Evolutionary conservation across 768 basidiomycete genomes (phyloP).

Genomic region (Xanthoconium purpureum): DNA sequence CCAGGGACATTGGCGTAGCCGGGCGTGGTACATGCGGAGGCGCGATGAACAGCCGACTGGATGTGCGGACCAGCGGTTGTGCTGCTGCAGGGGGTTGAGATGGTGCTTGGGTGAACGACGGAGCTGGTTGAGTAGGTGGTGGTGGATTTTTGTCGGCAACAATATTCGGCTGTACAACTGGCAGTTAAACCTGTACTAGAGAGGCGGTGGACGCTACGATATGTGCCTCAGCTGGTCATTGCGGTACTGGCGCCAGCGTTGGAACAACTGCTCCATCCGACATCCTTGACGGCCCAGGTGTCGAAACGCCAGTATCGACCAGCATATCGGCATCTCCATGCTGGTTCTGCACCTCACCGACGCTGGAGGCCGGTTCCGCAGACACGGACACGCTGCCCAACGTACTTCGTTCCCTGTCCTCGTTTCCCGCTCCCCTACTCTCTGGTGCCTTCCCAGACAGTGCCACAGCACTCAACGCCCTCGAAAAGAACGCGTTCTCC

Average conservation of each 20-base stretch:
- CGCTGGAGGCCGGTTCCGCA: not conserved
- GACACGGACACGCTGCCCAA: not conserved
- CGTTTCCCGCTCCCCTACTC: not conserved
- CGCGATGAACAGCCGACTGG: constrained; percentile 16
- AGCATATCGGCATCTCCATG: constrained; percentile 6
- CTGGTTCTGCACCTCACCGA: not conserved
- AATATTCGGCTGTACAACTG: not conserved
- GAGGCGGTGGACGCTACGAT: not conserved
- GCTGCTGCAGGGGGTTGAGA: not conserved
- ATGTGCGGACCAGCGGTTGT: not conserved
- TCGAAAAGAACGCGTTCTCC: constrained; percentile 26
- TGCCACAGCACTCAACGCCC: constrained; percentile 10
- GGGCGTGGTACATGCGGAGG: constrained; percentile 23
- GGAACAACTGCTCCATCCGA: not conserved
- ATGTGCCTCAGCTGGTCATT: not conserved
- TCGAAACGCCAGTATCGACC: not conserved
- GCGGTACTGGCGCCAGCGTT: not conserved
- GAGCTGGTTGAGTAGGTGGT: not conserved
- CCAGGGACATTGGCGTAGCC: constrained; percentile 14
- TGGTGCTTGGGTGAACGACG: not conserved
- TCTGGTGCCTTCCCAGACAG: not conserved
- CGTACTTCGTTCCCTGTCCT: not conserved
- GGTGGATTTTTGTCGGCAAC: not conserved
- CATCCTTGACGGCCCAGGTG: not conserved
- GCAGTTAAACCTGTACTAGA: not conserved